These are phyloP conservation scores for Amanita inopinata DNA, from an alignment of 768 basidiomycete genomes.

Conservation along the genomic window DNA sequence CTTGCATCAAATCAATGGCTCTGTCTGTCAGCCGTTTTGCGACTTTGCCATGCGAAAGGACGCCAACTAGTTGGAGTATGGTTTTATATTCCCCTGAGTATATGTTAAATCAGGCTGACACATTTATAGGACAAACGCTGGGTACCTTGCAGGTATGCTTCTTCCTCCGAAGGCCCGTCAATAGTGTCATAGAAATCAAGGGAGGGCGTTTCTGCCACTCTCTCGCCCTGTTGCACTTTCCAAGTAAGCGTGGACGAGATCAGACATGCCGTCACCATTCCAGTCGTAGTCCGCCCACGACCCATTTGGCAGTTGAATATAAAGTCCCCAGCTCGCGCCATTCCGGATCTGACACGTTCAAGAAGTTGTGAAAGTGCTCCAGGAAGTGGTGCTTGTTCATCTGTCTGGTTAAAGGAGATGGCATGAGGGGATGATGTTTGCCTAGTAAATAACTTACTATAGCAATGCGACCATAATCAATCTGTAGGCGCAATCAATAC, in stretches of 20 bases:
- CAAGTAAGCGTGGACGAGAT: slow-evolving; percentile 69
- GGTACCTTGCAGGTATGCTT: slow-evolving; percentile 78
- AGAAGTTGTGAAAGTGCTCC: slow-evolving; percentile 74
- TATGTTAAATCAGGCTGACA: background rate
- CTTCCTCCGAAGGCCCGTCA: slow-evolving; percentile 80
- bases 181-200: slow-evolving; percentile 52
- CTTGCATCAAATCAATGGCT: slow-evolving; percentile 88
- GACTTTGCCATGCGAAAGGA: slow-evolving; percentile 84
- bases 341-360: slow-evolving; percentile 52
- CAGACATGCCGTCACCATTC: slow-evolving; percentile 86
- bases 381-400: slow-evolving; percentile 94
- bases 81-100: slow-evolving; percentile 99
- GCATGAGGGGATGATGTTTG: background rate
- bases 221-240: slow-evolving; percentile 33
- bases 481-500: slow-evolving; percentile 32
- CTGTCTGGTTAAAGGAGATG: slow-evolving; percentile 49
- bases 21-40: slow-evolving; percentile 87
- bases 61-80: slow-evolving; percentile 87
- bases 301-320: slow-evolving; percentile 99
- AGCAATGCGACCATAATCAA: slow-evolving; percentile 82
- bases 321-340: slow-evolving; percentile 61
- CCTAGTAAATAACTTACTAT: slow-evolving; percentile 49
- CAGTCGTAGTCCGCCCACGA: slow-evolving; percentile 84
- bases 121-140: background rate
- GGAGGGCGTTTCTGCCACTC: slow-evolving; percentile 24